Conservation (phyloP, 1,284 basidiomycete genomes). For the Cryptococcus sp. region DNA sequence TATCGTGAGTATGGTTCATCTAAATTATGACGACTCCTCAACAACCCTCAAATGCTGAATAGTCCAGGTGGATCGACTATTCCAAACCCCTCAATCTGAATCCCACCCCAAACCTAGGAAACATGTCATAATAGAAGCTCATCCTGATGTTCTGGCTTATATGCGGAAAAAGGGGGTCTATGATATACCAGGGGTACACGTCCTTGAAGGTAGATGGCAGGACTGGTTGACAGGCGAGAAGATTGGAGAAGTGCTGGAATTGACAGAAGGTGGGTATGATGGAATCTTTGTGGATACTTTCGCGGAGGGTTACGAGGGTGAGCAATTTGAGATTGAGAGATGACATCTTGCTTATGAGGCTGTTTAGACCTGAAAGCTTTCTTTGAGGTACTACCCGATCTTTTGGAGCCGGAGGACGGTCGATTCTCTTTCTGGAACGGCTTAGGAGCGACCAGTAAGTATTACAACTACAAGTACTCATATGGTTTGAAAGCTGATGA, state of each 20-base stretch:
- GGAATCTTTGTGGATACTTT: conserved; percentile 94
- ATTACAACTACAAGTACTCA: background rate
- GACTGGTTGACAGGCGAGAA: conserved; percentile 59
- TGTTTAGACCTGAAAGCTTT: conserved; percentile 66
- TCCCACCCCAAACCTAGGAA: conserved; percentile 52
- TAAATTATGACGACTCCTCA: background rate
- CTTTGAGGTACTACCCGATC: conserved; percentile 74
- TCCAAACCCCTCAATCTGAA: conserved; percentile 54
- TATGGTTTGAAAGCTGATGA: background rate
- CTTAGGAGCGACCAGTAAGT: conserved; percentile 83
- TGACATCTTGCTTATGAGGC: conserved; percentile 2
- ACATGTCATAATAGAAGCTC: conserved; percentile 93
- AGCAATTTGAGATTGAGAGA: conserved; percentile 10
- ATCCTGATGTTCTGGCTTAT: conserved; percentile 79
- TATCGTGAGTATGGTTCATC: conserved; percentile 58
- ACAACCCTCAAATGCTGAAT: background rate
- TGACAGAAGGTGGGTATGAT: conserved; percentile 63
- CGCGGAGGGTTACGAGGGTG: conserved; percentile 76
- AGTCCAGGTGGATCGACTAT: conserved; percentile 71
- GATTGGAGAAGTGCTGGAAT: conserved; percentile 37
- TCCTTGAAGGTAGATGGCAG: conserved; percentile 91
- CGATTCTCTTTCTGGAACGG: conserved; percentile 97
- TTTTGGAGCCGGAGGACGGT: conserved; percentile 70
- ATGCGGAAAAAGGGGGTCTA: conserved; percentile 75
- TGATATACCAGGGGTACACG: conserved; percentile 66